Evolutionary conservation across 768 basidiomycete species (phyloP).

Genomic region (Podaxis rugospora): DNA sequence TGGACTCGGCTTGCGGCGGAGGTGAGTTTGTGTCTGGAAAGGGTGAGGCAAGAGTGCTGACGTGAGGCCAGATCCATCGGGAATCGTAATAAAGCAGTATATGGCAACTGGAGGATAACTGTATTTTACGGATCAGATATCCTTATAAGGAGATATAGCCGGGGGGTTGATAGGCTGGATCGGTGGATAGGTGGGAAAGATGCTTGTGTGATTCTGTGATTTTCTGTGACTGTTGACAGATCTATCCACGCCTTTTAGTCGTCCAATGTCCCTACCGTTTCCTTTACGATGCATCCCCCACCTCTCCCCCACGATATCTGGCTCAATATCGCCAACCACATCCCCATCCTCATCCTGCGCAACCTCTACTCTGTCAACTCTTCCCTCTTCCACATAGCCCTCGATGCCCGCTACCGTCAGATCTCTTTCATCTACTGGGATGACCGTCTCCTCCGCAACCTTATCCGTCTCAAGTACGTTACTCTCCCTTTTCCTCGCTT

Average conservation of each 20-base stretch:
- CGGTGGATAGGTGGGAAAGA: not conserved
- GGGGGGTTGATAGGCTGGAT: not conserved
- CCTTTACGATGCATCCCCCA: not conserved
- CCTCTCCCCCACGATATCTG: constrained; percentile 27
- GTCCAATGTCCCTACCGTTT: not conserved
- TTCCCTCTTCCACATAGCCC: constrained; percentile 33
- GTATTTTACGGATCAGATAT: not conserved
- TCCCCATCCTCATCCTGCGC: constrained; percentile 27
- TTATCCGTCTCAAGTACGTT: constrained; percentile 33
- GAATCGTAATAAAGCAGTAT: constrained; percentile 3
- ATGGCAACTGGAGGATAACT: not conserved
- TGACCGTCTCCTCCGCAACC: constrained; percentile 36
- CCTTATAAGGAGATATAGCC: not conserved
- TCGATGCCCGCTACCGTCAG: constrained; percentile 45
- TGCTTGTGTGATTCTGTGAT: no score
- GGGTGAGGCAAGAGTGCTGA: not conserved
- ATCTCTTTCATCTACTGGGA: constrained; percentile 48
- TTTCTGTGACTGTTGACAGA: not conserved
- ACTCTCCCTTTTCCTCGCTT: not conserved
- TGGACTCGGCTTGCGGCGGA: constrained; percentile 65
- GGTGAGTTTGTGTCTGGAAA: constrained; percentile 32
- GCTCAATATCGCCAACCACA: constrained; percentile 29
- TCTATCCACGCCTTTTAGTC: not conserved
- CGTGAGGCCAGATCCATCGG: not conserved
- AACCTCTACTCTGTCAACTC: constrained; percentile 33